Evolutionary conservation across 352 stramenopile genomes (phyloP), one percentile per base, ranked within the genome.

Genomic region (Globisporangium cederbergense): DNA sequence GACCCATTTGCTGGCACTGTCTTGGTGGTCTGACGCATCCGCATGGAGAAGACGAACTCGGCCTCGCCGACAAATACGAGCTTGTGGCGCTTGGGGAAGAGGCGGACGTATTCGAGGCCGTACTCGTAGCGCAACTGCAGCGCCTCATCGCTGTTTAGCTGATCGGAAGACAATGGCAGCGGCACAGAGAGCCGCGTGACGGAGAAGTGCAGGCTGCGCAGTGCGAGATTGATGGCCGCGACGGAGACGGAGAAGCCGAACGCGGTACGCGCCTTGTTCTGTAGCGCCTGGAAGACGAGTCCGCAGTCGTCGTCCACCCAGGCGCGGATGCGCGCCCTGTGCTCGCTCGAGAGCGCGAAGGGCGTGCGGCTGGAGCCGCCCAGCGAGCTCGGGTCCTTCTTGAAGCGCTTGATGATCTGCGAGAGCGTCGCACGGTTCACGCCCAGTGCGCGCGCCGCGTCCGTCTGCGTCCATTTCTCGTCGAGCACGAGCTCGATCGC

Each of bases 391-490:
- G 77, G 6, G 87, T 71, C 78, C 88, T 88, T 62, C 84, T 88
- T 55, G 88, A 79, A 51, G 82, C 87, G 3, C 74, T 77, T 11
- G 88, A 52, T 1, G 88, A 53, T 54, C 84, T 70, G 53, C 76
- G 76, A n/a, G 78, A 79, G 62, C 88, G 81, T 78, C 81, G 88
- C 64, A 83, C 87, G 28, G 77, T 77, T 64, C 86, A 90, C 74
- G 36, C 85, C 77, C 58, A 77, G 84, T 38, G 72, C 74, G 30
- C 58, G 54, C 34, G 88, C 78, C 1, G 81, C 81, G 53, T 86
- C 65, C 13, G 62, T 69, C n/a, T 74, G 77, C 13, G 73, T 81
- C 30, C 68, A 34, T 3, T 56, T 62, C 14, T 90, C 75, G 22
- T 72, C 53, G 72, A 86, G 83, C 16, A 75, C 70, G 10, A 74